These are phyloP conservation scores for Arthromyces matolae DNA, from an alignment of 768 basidiomycete species.

Conservation along the genomic window DNA sequence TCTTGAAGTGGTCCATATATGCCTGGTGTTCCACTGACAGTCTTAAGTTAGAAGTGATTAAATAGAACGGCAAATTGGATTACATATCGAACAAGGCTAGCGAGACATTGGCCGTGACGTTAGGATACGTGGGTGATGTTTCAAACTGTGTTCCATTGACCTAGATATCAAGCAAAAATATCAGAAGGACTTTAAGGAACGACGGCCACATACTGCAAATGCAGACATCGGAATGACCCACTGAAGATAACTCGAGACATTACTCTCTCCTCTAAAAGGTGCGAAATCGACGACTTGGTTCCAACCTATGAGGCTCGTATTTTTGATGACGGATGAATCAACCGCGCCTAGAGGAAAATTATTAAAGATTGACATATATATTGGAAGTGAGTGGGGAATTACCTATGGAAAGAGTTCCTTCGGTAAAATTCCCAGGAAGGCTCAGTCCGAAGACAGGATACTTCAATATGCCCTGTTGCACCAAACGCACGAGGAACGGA, in stretches of 20 bases:
- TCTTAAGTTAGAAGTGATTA: background rate
- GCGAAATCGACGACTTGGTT: conserved; percentile 72
- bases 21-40: conserved; percentile 61
- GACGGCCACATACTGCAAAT: conserved; percentile 54
- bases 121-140: conserved; percentile 64
- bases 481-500: conserved; percentile 63
- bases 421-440: conserved; percentile 54
- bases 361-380: background rate
- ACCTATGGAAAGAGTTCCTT: conserved; percentile 69
- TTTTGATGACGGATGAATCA: conserved; percentile 62
- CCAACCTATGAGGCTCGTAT: conserved; percentile 63
- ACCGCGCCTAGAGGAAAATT: conserved; percentile 56
- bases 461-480: conserved; percentile 58
- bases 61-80: conserved; percentile 22
- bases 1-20: conserved; percentile 78
- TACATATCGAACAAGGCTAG: conserved; percentile 75
- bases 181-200: too few species aligned
- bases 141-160: conserved; percentile 51
- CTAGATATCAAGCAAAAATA: conserved; percentile 26
- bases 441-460: conserved; percentile 78
- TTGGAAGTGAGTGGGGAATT: conserved; percentile 3
- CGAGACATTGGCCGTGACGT: conserved; percentile 48
- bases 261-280: conserved; percentile 54
- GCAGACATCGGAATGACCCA: conserved; percentile 65
- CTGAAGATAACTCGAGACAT: conserved; percentile 66